phyloP scores from a whole-genome alignment of 129 eudicot genomes.

The Erigeron canadensis region DNA sequence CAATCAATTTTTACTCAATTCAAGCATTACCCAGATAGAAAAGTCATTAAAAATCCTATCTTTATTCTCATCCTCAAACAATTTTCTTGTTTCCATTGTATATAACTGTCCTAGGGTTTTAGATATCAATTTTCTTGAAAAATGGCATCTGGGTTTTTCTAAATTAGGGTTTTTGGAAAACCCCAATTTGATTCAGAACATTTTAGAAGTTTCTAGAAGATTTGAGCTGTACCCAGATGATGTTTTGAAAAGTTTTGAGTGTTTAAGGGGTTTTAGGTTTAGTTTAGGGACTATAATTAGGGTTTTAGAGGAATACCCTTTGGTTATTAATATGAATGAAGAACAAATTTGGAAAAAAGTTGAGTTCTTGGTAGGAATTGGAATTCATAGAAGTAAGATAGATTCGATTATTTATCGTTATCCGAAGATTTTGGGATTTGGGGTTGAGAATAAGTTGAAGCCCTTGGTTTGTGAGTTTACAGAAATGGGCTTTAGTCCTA shows the following conservation, averaged over 20 bases:
- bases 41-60: constrained; percentile 48
- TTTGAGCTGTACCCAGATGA: constrained; percentile 59
- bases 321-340: constrained; percentile 48
- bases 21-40: constrained; percentile 38
- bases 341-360: constrained; percentile 38
- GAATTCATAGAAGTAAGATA: constrained; percentile 44
- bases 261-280: constrained; percentile 63
- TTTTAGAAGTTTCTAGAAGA: constrained; percentile 58
- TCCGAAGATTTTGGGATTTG: constrained; percentile 54
- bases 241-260: constrained; percentile 43
- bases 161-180: constrained; percentile 32
- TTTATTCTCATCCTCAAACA: constrained; percentile 41
- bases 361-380: constrained; percentile 52
- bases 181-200: constrained; percentile 29
- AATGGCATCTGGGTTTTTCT: constrained; percentile 47
- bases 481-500: constrained; percentile 49
- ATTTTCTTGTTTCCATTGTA: constrained; percentile 45
- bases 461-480: constrained; percentile 64
- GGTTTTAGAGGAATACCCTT: constrained; percentile 63
- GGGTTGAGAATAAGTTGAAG: constrained; percentile 52
- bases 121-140: constrained; percentile 48
- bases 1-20: constrained; percentile 51
- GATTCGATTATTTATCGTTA: constrained; percentile 34
- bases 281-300: constrained; percentile 47
- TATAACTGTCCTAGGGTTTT: constrained; percentile 59